phyloP scores from a whole-genome alignment of 257 asterid species.

The Capsicum rhomboideum region DNA sequence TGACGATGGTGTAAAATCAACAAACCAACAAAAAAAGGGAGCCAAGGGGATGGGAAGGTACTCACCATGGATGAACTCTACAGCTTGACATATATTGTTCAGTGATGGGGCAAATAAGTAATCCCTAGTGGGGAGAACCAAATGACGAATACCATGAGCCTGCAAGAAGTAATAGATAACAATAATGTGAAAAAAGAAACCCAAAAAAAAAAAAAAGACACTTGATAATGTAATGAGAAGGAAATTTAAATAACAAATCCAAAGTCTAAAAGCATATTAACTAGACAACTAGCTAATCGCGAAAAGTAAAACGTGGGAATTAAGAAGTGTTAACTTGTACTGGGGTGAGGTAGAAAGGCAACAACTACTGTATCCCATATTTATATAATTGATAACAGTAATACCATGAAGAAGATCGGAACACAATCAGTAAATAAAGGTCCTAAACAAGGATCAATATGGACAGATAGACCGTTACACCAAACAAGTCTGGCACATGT shows the following conservation, averaged over 20 bases:
- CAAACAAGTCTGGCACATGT: neutral
- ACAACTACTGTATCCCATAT: neutral
- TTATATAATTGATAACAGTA: neutral
- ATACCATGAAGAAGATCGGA: neutral
- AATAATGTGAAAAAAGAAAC: neutral
- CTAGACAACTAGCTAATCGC: neutral
- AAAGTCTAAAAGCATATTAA: neutral
- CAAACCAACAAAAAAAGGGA: neutral
- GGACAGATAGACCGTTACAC: neutral
- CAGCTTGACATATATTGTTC: conserved; percentile 30
- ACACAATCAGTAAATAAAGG: neutral
- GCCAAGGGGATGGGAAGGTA: neutral
- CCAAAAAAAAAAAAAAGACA: neutral
- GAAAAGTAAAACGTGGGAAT: neutral
- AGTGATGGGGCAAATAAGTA: conserved; percentile 42
- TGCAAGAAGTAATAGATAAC: conserved; percentile 3
- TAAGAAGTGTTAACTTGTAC: neutral
- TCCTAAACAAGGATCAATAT: neutral
- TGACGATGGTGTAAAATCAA: neutral
- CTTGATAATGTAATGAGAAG: neutral
- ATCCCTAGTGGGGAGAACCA: conserved; percentile 47
- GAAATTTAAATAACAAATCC: neutral
- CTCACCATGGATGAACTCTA: conserved; percentile 37
- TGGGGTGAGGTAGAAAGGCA: neutral
- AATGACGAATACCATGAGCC: conserved; percentile 36